phyloP scores from a whole-genome alignment of 306 rosid species.

The Sicyos baderoa region DNA sequence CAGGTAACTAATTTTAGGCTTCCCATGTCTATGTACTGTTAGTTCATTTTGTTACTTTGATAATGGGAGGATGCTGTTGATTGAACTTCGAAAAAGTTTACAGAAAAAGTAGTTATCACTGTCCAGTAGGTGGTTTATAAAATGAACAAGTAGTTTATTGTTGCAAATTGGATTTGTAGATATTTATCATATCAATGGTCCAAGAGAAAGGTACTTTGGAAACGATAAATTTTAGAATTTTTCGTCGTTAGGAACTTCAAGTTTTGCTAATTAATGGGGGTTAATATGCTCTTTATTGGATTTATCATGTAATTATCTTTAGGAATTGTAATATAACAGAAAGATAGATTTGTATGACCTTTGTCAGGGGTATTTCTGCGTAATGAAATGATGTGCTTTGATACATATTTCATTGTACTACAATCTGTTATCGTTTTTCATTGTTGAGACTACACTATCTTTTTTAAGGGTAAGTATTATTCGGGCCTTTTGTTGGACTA shows the following conservation, averaged over 20 bases:
- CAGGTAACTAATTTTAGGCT: slow-evolving; percentile 51
- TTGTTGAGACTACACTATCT: neutral
- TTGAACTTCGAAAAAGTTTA: slow-evolving; percentile 4
- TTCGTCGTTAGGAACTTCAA: too few species aligned
- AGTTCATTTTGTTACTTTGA: neutral
- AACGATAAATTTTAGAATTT: too few species aligned
- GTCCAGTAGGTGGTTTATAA: neutral
- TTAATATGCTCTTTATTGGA: neutral
- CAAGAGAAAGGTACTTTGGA: neutral
- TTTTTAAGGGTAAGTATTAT: too few species aligned
- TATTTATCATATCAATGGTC: neutral
- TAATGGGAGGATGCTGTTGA: neutral
- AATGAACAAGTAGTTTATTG: neutral
- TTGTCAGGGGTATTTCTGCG: neutral
- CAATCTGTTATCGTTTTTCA: neutral
- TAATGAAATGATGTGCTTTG: neutral
- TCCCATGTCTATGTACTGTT: neutral
- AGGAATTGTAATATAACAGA: neutral
- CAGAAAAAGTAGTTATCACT: neutral
- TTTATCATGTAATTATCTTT: neutral
- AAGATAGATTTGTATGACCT: neutral
- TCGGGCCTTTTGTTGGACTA: too few species aligned
- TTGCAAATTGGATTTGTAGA: neutral
- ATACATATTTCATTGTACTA: neutral
- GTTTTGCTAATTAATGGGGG: neutral